Evolutionary conservation across 78 protist species (phyloP), one percentile per base, ranked within the genome.

Genomic region (Isochrysis galbana): DNA sequence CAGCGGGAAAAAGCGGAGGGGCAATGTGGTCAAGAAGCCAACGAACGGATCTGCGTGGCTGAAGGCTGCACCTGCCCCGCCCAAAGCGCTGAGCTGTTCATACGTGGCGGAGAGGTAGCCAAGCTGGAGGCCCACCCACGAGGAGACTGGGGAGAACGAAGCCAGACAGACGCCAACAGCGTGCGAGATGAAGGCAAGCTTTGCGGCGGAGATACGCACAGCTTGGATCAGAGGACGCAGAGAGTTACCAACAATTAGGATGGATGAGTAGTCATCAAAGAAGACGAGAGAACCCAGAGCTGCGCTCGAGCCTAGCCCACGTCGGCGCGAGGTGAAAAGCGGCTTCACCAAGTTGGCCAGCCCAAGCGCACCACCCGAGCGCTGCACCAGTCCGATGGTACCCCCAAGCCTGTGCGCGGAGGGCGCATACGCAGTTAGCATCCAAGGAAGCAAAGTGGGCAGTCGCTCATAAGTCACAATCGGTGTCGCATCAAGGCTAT

Each of bases 81-180:
- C 38, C 36, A 21, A 1, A 34, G 7, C 5, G 21, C 39, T 69
- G 25, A 69, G 0, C 61, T 36, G 61, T 82, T 38, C 19, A 61
- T 29, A 26, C 45, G 5, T 29, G 44, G 19, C 48, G 34, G 41
- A 25, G 19, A 88, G n/a, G 82, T 67, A 42, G 38, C 91, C 82
- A 42, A 88, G 0, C 91, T 88, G 72, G 36, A 88, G 34, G 36
- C 91, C 91, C 29, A 26, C 41, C 91, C 91, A 88, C 14, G 91
- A 88, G 34, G 91, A 88, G 83, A 88, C 44, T 11, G 91, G 91
- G 51, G 91, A 21, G 44, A 88, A 10, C 67, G 67, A 42, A 25
- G 91, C 91, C 36, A 88, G 42, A 32, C 3, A 1, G 17, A 36
- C 38, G 78, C 67, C 78, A n/a, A 42, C 25, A 29, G 39, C 41